Evolutionary conservation across 768 basidiomycete genomes (phyloP).

Genomic region (Termitomyces sp.): DNA sequence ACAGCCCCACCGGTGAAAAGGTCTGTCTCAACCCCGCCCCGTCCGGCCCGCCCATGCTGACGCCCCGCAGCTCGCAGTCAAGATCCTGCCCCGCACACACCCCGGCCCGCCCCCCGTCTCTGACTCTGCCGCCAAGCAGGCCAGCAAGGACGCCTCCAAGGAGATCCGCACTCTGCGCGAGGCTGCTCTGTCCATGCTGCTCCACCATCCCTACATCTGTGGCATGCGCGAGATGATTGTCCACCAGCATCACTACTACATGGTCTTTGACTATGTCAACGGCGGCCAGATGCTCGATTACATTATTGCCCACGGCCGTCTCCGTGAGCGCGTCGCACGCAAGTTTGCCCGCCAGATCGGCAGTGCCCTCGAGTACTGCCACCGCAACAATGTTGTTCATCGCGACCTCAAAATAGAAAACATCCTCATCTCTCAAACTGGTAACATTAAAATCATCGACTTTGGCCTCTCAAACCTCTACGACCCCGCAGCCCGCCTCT

Average conservation of each 20-base stretch:
- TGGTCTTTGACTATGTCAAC: slow-evolving; percentile 98
- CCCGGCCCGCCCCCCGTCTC: slow-evolving; percentile 48
- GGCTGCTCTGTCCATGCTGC: slow-evolving; percentile 89
- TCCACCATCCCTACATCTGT: slow-evolving; percentile 98
- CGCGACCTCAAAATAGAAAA: slow-evolving; percentile 99
- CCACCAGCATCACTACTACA: slow-evolving; percentile 98
- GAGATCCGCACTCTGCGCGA: slow-evolving; percentile 95
- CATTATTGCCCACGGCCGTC: slow-evolving; percentile 95
- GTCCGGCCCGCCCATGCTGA: too few relatives aligned
- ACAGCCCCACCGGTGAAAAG: slow-evolving; percentile 88
- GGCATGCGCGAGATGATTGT: slow-evolving; percentile 99
- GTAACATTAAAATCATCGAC: slow-evolving; percentile 99
- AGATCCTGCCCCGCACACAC: slow-evolving; percentile 88
- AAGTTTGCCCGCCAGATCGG: slow-evolving; percentile 99
- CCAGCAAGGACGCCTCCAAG: slow-evolving; percentile 87
- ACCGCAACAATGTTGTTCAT: slow-evolving; percentile 96
- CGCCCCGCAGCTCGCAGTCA: slow-evolving; percentile 80
- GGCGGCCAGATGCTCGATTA: slow-evolving; percentile 99
- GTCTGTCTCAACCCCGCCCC: slow-evolving; percentile 41
- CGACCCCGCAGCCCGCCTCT: slow-evolving; percentile 73
- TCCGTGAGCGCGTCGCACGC: slow-evolving; percentile 91
- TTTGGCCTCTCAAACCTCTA: slow-evolving; percentile 97
- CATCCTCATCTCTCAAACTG: slow-evolving; percentile 96
- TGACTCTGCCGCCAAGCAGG: slow-evolving; percentile 66
- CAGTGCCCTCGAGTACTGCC: slow-evolving; percentile 93